phyloP scores from a whole-genome alignment of 1,284 basidiomycete genomes.

The Flammula alnicola region DNA sequence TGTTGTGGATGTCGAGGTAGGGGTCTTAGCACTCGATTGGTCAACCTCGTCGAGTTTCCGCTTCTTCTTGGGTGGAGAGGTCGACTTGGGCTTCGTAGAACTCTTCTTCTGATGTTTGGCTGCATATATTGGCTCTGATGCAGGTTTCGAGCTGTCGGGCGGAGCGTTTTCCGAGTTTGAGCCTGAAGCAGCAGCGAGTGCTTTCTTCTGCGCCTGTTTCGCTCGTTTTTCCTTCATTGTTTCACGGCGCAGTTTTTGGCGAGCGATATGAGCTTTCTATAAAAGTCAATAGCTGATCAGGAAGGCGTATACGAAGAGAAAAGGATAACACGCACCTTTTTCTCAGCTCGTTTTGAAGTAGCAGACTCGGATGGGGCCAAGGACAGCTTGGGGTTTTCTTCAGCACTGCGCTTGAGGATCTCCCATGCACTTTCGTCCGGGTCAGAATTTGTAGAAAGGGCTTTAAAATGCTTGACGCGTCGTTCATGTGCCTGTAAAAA shows the following conservation, averaged over 20 bases:
- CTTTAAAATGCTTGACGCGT: constrained; percentile 55
- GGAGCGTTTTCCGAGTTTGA: background rate
- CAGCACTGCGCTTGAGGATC: constrained; percentile 39
- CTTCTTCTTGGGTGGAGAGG: constrained; percentile 22
- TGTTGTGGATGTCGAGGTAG: background rate
- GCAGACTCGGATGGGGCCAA: constrained; percentile 18
- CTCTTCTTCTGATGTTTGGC: constrained; percentile 4
- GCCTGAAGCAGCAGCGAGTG: background rate
- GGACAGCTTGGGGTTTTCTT: constrained; percentile 30
- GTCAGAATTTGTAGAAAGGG: constrained; percentile 41
- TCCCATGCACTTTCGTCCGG: constrained; percentile 52
- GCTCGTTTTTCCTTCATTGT: constrained; percentile 34
- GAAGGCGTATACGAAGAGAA: no score
- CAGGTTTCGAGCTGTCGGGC: background rate
- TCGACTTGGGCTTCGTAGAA: background rate
- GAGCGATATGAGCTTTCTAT: constrained; percentile 44
- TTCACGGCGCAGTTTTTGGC: constrained; percentile 37
- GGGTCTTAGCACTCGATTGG: background rate
- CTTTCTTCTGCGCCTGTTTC: constrained; percentile 29
- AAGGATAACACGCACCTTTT: constrained; percentile 46
- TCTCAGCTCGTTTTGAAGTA: constrained; percentile 59
- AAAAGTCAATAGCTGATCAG: no score
- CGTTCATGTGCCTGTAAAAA: constrained; percentile 60
- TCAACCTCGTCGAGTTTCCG: constrained; percentile 14
- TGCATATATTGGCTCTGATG: background rate